A percentile compares a stretch with the other conserved stretches of the same genome.
Evolutionary conservation across 352 stramenopile genomes (phyloP).

Genomic region (Labyrinthula sp.): DNA sequence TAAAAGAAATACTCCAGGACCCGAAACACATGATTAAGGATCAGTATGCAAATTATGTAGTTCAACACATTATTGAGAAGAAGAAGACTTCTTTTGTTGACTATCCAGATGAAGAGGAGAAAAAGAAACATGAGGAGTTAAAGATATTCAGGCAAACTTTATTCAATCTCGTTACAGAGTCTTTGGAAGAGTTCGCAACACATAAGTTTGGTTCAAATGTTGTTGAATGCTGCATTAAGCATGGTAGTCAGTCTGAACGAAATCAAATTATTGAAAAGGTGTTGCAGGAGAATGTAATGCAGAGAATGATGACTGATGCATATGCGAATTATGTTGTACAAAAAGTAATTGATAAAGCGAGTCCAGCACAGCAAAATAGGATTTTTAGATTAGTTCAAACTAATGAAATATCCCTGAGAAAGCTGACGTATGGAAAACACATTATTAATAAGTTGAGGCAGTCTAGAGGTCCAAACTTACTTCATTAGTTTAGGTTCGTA

Average conservation of each 20-base stretch:
- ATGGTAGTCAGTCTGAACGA: conserved; percentile 54
- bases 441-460: conserved; percentile 59
- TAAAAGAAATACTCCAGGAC: too few relatives aligned
- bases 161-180: conserved; percentile 50
- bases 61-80: conserved; percentile 82
- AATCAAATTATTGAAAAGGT: conserved; percentile 28
- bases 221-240: conserved; percentile 74
- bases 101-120: conserved; percentile 43
- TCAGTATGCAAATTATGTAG: conserved; percentile 97
- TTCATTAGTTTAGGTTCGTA: too few relatives aligned
- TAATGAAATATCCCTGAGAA: conserved; percentile 64
- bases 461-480: too few relatives aligned
- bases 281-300: conserved; percentile 4
- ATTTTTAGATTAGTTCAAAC: conserved; percentile 67
- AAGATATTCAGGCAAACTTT: too few relatives aligned
- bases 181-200: conserved; percentile 63
- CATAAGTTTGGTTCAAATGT: conserved; percentile 88
- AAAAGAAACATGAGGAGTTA: too few relatives aligned
- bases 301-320: conserved; percentile 73
- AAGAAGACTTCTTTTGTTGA: conserved; percentile 9
- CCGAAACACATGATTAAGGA: conserved; percentile 59
- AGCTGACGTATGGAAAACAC: conserved; percentile 71
- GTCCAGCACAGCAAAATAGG: conserved; percentile 51
- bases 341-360: conserved; percentile 72
- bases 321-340: conserved; percentile 89